These are phyloP conservation scores for Ananas comosus DNA, from an alignment of 176 grass and related monocot species.

Conservation along the genomic window DNA sequence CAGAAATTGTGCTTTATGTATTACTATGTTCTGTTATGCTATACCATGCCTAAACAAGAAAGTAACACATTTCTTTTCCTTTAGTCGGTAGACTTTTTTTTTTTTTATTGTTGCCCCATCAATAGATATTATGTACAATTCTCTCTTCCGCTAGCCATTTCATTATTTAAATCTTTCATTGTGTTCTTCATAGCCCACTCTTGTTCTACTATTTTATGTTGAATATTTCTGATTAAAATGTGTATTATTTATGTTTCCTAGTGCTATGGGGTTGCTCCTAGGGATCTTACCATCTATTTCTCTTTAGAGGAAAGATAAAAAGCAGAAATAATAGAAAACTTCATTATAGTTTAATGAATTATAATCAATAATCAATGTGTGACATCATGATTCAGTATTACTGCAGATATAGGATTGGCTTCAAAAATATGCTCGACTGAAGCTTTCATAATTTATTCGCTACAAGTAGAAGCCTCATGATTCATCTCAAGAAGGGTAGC, in stretches of 20 bases:
- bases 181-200: not conserved
- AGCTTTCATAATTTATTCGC: too few relatives aligned
- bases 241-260: not conserved
- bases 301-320: not conserved
- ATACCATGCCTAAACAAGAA: not conserved
- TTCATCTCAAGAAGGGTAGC: too few relatives aligned
- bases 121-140: not conserved
- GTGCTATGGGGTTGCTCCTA: not conserved
- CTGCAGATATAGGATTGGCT: too few relatives aligned
- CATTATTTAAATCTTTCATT: not conserved
- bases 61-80: not conserved
- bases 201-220: not conserved
- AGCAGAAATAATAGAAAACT: not conserved
- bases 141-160: not conserved
- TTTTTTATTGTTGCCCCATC: not conserved
- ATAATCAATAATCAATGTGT: not conserved
- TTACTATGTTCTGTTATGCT: not conserved
- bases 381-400: not conserved
- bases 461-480: too few relatives aligned
- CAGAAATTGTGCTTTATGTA: not conserved
- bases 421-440: too few relatives aligned
- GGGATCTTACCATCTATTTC: not conserved
- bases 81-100: not conserved
- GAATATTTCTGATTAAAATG: not conserved
- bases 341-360: not conserved